Evolutionary conservation across 805 yeast species (phyloP).

Genomic region (Candida lessepsii): DNA sequence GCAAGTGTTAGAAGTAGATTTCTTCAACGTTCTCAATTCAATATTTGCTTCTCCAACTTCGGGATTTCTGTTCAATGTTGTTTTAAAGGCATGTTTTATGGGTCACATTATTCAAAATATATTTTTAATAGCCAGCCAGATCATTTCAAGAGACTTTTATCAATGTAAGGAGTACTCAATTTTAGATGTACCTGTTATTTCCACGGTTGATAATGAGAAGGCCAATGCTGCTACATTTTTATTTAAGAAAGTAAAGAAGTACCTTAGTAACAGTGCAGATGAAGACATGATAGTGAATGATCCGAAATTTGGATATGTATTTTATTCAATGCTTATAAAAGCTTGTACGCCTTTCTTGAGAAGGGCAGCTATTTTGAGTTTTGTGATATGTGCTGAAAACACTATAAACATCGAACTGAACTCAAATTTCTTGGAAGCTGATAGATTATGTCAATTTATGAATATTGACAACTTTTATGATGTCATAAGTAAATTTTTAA

Average conservation of each 20-base stretch:
- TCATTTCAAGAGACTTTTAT: conserved; percentile 28
- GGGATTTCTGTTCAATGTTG: conserved; percentile 45
- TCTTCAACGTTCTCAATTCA: conserved; percentile 52
- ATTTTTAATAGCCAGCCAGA: conserved; percentile 23
- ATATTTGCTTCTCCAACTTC: conserved; percentile 47
- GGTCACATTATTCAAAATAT: conserved; percentile 53
- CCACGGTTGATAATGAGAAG: conserved; percentile 20
- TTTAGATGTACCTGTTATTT: conserved; percentile 37
- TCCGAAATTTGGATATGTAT: conserved; percentile 33
- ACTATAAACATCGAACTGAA: conserved; percentile 16
- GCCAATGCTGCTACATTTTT: conserved; percentile 23
- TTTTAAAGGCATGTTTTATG: conserved; percentile 49
- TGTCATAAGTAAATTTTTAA: conserved; percentile 19
- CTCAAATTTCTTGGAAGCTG: conserved; percentile 46
- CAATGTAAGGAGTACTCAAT: conserved; percentile 23
- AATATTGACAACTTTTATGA: conserved; percentile 41
- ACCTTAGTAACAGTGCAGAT: conserved; percentile 9
- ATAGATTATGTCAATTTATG: conserved; percentile 50
- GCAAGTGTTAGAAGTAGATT: conserved; percentile 44
- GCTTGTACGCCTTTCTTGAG: conserved; percentile 65
- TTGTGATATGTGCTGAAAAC: conserved; percentile 50
- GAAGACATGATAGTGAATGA: conserved; percentile 19
- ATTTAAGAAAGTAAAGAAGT: conserved; percentile 20
- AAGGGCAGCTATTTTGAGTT: conserved; percentile 55
- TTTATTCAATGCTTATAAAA: conserved; percentile 56